These are phyloP conservation scores for Dillenia suffruticosa DNA, from an alignment of 164 flowering plant genomes.

Conservation along the genomic window DNA sequence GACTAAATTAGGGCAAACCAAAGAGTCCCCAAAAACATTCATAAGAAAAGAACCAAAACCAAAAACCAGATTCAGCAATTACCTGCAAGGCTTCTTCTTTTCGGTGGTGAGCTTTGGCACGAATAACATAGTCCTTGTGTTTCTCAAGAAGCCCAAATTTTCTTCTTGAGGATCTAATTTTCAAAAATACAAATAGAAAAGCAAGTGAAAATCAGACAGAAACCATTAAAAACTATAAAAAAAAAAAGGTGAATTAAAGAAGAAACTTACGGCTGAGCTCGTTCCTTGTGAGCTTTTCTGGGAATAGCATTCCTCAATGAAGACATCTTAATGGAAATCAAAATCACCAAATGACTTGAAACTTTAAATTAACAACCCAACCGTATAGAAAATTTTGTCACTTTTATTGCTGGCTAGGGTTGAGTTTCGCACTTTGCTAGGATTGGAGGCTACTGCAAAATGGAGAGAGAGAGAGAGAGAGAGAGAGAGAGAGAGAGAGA, in stretches of 20 bases:
- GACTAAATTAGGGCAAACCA: no score
- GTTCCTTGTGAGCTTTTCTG: constrained; percentile 76
- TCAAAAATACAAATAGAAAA: neutral
- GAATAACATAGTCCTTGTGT: constrained; percentile 83
- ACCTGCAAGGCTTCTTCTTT: constrained; percentile 72
- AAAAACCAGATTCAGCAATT: neutral
- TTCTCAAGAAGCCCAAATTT: constrained; percentile 82
- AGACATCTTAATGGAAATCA: constrained; percentile 39
- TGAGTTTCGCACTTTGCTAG: no score
- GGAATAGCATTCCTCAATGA: constrained; percentile 66
- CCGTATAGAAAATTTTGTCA: no score
- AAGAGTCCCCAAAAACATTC: no score
- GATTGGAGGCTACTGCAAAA: no score
- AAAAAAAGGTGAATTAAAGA: neutral
- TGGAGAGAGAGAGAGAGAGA: no score
- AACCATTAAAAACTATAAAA: constrained; percentile 2
- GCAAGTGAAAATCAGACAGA: constrained; percentile 1
- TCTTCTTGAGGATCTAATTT: constrained; percentile 42
- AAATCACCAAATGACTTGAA: no score
- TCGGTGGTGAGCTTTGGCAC: constrained; percentile 61
- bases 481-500: no score
- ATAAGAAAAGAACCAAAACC: neutral
- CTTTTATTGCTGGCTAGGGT: no score
- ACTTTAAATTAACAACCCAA: no score
- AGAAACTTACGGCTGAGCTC: constrained; percentile 76